Evolutionary conservation across 768 basidiomycete species (phyloP), one percentile per base, ranked within the genome.

Genomic region (Lepiota brunneoincarnata): DNA sequence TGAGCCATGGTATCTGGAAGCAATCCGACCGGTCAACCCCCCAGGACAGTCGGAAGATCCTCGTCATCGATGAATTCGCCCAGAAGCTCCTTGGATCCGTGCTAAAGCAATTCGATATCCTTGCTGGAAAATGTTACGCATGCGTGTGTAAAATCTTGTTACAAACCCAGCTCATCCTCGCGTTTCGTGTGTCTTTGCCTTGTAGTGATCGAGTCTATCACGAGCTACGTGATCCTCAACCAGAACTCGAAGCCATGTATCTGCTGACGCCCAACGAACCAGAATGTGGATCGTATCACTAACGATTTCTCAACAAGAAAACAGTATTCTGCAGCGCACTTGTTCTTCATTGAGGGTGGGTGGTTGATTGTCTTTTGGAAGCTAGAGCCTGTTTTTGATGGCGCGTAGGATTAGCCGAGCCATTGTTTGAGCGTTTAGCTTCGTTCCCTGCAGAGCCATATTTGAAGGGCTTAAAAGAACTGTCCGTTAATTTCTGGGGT

Each of bases 111-210:
- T 93, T 91, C 62, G 96, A 99, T 68, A 90, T 98, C 52, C 71
- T 98, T 52, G 87, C 93, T n/a, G 68, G 93, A 97, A 77, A 95
- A 95, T 76, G 93, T 98, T 39, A 97, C 94, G 42, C 81, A 96
- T 97, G 74, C 67, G 93, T 77, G 48, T 43, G 15, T 11, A 37
- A 15, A 42, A 44, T 28, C 21, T n/a, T 17, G 11, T 40, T 49
- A 37, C 18, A 9, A 31, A 10, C 28, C 34, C 51, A 26, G 23
- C 14, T 12, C 34, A 18, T 45, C 17, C 21, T 28, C 26, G 17
- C 35, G 6, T 38, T 3, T 49, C 41, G 35, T 41, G 37, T 47
- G 34, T 43, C 31, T n/a, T n/a, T n/a, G n/a, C n/a, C 52, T 51
- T 41, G 41, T 69, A 99, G 96, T 92, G 65, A 91, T 98, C 69